Evolutionary conservation across 768 basidiomycete species (phyloP).

Genomic region (Panus rudis): DNA sequence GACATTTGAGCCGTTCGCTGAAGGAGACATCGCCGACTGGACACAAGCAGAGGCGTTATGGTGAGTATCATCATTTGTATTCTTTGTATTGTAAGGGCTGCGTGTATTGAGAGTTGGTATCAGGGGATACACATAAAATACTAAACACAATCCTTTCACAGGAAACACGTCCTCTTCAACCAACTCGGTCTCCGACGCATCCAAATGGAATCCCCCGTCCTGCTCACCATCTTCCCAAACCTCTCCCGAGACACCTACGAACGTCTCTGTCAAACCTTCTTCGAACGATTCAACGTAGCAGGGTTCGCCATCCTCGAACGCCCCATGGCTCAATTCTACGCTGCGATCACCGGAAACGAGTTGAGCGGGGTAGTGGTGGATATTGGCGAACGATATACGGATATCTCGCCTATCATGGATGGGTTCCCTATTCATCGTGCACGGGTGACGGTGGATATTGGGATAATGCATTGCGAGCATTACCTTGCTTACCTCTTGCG

Average conservation of each 20-base stretch:
- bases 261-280: conserved; percentile 75
- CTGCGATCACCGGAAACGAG: conserved; percentile 43
- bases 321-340: conserved; percentile 78
- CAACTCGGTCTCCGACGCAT: conserved; percentile 69
- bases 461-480: conserved; percentile 63
- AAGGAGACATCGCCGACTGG: conserved; percentile 71
- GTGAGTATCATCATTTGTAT: conserved; percentile 36
- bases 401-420: conserved; percentile 74
- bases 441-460: conserved; percentile 52
- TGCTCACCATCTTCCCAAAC: conserved; percentile 62
- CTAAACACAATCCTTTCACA: conserved; percentile 24
- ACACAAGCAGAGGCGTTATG: conserved; percentile 84
- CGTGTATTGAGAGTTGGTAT: not conserved
- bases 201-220: conserved; percentile 83
- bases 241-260: conserved; percentile 66
- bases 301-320: conserved; percentile 77
- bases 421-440: conserved; percentile 53
- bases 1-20: conserved; percentile 78
- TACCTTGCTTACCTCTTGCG: conserved; percentile 72
- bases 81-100: not conserved
- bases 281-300: conserved; percentile 88
- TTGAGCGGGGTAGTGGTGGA: conserved; percentile 77
- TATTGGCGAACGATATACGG: conserved; percentile 68
- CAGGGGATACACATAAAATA: too few relatives aligned
- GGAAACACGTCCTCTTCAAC: conserved; percentile 81